Percentiles rank a stretch among this genome's conserved stretches.
Conservation (phyloP, 345 rosid genomes). For the Rhodamnia rubescens region DNA sequence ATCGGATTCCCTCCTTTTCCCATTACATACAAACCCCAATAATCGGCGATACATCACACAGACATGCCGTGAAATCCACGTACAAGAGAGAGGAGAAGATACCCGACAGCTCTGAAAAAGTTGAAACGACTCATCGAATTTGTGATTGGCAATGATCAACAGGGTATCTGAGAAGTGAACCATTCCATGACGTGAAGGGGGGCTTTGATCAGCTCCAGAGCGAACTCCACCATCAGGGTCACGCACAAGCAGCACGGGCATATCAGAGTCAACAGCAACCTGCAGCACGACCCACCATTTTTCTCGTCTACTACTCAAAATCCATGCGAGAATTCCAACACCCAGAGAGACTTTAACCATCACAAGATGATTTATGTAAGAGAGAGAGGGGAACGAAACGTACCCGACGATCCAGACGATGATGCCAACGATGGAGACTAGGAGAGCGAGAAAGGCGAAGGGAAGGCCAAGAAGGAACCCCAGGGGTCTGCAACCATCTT, state of each 20-base stretch:
- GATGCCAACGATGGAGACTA: slow-evolving; percentile 65
- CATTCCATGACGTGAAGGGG: slow-evolving; percentile 56
- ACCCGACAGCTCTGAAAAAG: neutral
- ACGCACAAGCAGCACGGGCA: slow-evolving; percentile 70
- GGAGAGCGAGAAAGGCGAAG: slow-evolving; percentile 64
- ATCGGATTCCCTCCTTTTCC: neutral
- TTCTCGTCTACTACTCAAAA: neutral
- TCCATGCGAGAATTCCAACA: neutral
- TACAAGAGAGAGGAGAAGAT: neutral
- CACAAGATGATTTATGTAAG: too few relatives aligned
- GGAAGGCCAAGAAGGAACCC: slow-evolving; percentile 91
- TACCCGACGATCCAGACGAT: slow-evolving; percentile 79
- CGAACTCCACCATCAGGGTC: slow-evolving; percentile 46
- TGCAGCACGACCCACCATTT: slow-evolving; percentile 10
- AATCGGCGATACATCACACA: neutral
- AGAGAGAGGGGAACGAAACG: neutral
- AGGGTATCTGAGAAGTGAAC: slow-evolving; percentile 61
- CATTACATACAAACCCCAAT: neutral
- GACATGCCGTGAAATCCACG: neutral
- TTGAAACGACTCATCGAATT: neutral
- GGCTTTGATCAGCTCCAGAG: slow-evolving; percentile 57
- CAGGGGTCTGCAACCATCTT: slow-evolving; percentile 61
- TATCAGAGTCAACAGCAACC: slow-evolving; percentile 53
- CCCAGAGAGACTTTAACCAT: neutral
- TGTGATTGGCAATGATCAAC: slow-evolving; percentile 11